Percentiles rank a stretch among this genome's conserved stretches.
phyloP scores from a whole-genome alignment of 441 rosid species.

The Eutrema salsugineum region DNA sequence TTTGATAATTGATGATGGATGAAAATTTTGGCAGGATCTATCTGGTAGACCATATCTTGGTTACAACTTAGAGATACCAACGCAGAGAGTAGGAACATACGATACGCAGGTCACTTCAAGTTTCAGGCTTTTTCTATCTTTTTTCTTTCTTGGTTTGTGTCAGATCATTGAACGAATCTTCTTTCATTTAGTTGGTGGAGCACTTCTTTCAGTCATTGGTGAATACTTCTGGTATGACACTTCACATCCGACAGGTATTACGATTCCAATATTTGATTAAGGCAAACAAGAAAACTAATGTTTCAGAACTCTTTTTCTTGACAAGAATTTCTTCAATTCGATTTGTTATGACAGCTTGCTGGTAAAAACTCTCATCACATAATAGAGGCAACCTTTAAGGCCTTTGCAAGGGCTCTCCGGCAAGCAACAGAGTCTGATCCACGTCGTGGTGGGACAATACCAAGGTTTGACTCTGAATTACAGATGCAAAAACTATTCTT shows the following conservation, averaged over 20 bases:
- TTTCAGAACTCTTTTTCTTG: background rate
- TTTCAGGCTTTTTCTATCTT: background rate
- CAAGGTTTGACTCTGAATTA: conserved; percentile 45
- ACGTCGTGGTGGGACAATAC: conserved; percentile 75
- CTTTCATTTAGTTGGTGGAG: conserved; percentile 65
- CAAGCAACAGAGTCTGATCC: conserved; percentile 77
- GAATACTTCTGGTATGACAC: conserved; percentile 92
- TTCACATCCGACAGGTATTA: conserved; percentile 74
- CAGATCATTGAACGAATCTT: background rate
- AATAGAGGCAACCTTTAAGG: conserved; percentile 95
- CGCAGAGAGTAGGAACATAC: conserved; percentile 80
- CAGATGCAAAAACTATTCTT: background rate
- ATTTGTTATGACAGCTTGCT: conserved; percentile 52
- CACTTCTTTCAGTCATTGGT: conserved; percentile 87
- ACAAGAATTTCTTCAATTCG: background rate
- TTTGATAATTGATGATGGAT: background rate
- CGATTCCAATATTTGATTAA: background rate
- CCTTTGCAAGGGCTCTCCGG: conserved; percentile 89
- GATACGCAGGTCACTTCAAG: conserved; percentile 74
- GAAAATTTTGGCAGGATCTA: conserved; percentile 8
- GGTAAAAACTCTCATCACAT: conserved; percentile 88
- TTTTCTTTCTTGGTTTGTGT: background rate
- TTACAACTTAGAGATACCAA: conserved; percentile 75
- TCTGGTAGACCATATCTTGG: conserved; percentile 86
- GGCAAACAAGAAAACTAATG: background rate